Conservation (phyloP, 345 rosid species). For the Eucalyptus tenuipes region DNA sequence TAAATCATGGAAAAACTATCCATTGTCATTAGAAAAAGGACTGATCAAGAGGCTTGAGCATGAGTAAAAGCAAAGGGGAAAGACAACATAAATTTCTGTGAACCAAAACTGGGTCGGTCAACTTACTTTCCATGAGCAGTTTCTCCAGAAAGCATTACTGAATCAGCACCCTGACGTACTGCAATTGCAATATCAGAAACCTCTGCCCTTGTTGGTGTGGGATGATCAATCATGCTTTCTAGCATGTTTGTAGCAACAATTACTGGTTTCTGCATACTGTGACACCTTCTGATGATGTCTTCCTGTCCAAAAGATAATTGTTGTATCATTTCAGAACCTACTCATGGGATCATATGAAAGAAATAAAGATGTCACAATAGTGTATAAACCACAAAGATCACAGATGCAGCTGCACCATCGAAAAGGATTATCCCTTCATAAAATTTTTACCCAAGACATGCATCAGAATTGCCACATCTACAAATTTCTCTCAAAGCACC, state of each 20-base stretch:
- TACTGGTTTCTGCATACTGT: slow-evolving; percentile 76
- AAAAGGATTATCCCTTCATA: background rate
- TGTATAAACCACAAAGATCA: background rate
- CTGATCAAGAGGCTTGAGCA: background rate
- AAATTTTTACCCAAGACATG: background rate
- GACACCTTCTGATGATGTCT: slow-evolving; percentile 87
- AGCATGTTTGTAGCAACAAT: slow-evolving; percentile 97
- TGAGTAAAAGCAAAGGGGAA: background rate
- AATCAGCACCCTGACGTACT: slow-evolving; percentile 93
- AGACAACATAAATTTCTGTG: background rate
- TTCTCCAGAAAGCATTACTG: slow-evolving; percentile 98
- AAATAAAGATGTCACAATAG: background rate
- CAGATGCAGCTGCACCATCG: background rate
- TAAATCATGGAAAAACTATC: background rate
- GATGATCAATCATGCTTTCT: slow-evolving; percentile 96
- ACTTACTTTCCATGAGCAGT: slow-evolving; percentile 97
- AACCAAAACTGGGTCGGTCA: too few relatives aligned
- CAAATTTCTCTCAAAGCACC: background rate
- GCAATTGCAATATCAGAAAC: slow-evolving; percentile 96
- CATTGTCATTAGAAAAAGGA: background rate
- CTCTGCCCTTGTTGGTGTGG: slow-evolving; percentile 98
- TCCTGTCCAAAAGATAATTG: slow-evolving; percentile 33
- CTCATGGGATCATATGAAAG: background rate
- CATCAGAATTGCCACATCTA: background rate
- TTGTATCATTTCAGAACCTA: background rate